Evolutionary conservation across 305 asterid species (phyloP), one percentile per base, ranked within the genome.

Genomic region (Petunia hybrid): DNA sequence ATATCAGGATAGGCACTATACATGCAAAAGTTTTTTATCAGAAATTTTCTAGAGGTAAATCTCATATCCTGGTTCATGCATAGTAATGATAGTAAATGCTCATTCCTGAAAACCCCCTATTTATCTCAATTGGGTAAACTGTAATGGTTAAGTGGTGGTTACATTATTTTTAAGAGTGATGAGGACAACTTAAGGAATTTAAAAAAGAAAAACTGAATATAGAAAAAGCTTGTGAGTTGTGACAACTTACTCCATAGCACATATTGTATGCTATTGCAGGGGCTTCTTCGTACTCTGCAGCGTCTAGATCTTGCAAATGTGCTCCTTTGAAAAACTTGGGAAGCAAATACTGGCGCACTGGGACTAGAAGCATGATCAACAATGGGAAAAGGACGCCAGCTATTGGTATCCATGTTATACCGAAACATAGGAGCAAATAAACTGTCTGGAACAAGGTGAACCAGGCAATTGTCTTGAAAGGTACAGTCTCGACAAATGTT

Each of bases 211-310:
- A 2, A 16, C 76, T 68, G 55, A 70, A 8, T 43, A 22, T 14
- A 76, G 46, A 41, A 56, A 13, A 56, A 38, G 39, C 38, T 22
- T 61, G 38, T 67, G 8, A 76, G 35, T 22, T 61, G 38, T 67
- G 8, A 76, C 35, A 61, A 76, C 92, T 91, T 91, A 93, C 98
- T 62, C 89, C 93, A 38, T 80, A 95, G 38, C 93, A 77, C 77
- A 95, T 31, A 82, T 88, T 91, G 92, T 87, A 92, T 53, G 76
- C 57, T 59, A 92, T 83, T 6, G 99, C 94, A 36, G 96, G 98
- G 80, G 93, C 92, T 89, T 96, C 99, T 88, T 96, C 99, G 55
- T 91, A 96, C 83, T 96, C 99, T 10, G 99, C 94, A 80, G 99
- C 98, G 62, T 96, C 99, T 83, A 96, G 79, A 80, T 96, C 99